Evolutionary conservation across 2,329 filamentous ascomycete species (phyloP), one percentile per base, ranked within the genome.

Genomic region (Apiospora pterosperma): DNA sequence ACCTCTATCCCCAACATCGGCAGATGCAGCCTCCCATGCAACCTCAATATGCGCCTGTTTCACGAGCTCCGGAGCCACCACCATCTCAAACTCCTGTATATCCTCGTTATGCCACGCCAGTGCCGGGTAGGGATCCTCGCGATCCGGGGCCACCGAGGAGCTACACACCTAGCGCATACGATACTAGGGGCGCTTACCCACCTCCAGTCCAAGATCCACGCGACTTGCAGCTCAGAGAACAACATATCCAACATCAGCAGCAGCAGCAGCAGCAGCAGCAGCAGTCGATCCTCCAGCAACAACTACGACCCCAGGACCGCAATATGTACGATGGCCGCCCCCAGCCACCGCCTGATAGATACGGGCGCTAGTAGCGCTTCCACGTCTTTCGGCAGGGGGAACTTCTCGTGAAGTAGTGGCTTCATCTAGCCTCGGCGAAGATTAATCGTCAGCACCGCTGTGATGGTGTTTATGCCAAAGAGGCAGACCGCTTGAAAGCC

Each of bases 151-250:
- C 78, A 1, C 74, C 75, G 1, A 78, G 82, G 23, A 83, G 80
- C 69, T 84, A 81, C 69, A 83, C 82, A 1, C 81, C 82, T 3
- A 78, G 76, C 12, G 69, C 73, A 2, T 84, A 83, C 63, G 81
- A 84, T 34, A 67, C 64, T 7, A 76, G 81, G 19, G 78, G 76
- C 7, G 77, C 74, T 0, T 81, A 81, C 62, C 76, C 76, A 12
- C 75, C 74, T 23, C 71, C 65, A 66, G 36, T 39, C n/a, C 58
- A 60, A 12, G 76, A 73, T 60, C 63, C 70, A 21, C 75, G 78
- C n/a, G 79, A 81, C 63, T 75, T 71, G 19, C 73, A 79, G 19
- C 68, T 76, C 16, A 73, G 77, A 55, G 78, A 81, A 63, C 77
- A 77, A 36, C 75, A 80, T 34, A 62, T 62, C 14, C 36, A 39